Base-by-base conservation (phyloP, 2,329 filamentous ascomycete species). In the Aspergillus sp. region DNA sequence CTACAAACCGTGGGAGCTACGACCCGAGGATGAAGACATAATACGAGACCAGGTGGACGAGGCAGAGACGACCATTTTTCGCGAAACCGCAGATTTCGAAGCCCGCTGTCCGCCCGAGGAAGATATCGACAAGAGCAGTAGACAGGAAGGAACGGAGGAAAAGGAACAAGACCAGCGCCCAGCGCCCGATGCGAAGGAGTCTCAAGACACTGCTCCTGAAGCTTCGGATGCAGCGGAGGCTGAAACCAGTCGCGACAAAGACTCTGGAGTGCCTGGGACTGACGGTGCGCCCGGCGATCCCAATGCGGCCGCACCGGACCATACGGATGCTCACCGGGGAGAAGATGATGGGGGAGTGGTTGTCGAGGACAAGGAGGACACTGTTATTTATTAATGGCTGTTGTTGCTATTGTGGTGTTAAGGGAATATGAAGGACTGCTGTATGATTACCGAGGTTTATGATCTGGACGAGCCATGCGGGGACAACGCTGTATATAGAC, bases 301-400 rank as follows among this genome's bases (percentile, higher is more conserved):
- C 14, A 40, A 46, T 36, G 37, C 48, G 42, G 49, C 51, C 51
- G 53, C 58, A 40, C 45, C 60, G 58, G 55, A 62, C 57, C 42
- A 52, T 22, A 35, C 67, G 60, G 57, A 60, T 41, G 44, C 51
- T 40, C 54, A 60, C 49, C 63, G 61, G 51, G 49, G 68, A 37
- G 53, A 72, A 45, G 71, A 82, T 38, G 82, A 88, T 49, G 78
- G 86, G 41, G 71, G 74, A 31, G 82, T 77, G 33, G 83, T 88
- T 50, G 79, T 89, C 35, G 78, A 91, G 57, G 83, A 81, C 34
- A 84, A 86, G 39, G 86, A 95, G 64, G 86, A 94, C 51, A 86
- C 81, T 47, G 85, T 94, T 33, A 89, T 93, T 38, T 94, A 94
- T 65, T 94, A 49, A 42, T 14, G 19, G 15, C 24, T 30, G 13